phyloP scores from a whole-genome alignment of 768 basidiomycete genomes.

The Suillus fuscotomentosus region DNA sequence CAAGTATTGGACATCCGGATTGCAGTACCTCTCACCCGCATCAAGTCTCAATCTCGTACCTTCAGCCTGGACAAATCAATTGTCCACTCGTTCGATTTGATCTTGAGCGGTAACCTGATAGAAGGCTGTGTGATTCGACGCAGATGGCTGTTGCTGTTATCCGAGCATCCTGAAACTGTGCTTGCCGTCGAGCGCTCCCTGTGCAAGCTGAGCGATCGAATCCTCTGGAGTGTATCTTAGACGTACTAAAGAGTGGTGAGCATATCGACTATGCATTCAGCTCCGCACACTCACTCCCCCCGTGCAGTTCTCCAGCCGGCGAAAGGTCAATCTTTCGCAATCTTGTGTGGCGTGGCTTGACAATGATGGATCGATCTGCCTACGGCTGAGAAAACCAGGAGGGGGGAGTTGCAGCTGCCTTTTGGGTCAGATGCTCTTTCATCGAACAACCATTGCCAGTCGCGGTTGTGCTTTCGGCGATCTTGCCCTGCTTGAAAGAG shows the following conservation, averaged over 20 bases:
- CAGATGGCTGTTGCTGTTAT: not conserved
- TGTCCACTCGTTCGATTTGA: not conserved
- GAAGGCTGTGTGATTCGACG: not conserved
- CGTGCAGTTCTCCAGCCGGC: not conserved
- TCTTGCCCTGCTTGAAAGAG: not conserved
- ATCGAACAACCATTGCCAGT: not conserved
- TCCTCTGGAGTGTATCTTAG: not conserved
- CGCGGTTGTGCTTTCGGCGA: not conserved
- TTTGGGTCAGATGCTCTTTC: not conserved
- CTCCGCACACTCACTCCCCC: not conserved
- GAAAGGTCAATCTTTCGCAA: not conserved
- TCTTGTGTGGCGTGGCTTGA: not conserved
- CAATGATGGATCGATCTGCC: not conserved
- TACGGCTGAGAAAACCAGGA: not conserved
- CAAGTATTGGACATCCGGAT: not conserved
- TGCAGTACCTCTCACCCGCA: not conserved
- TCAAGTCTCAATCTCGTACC: not conserved
- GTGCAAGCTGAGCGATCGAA: not conserved
- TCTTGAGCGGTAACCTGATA: too few relatives aligned
- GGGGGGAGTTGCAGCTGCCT: not conserved
- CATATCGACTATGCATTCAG: not conserved
- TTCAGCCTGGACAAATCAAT: not conserved
- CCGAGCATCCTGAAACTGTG: not conserved
- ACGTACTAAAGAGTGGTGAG: not conserved
- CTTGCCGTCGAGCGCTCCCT: not conserved